A percentile compares a stretch with the other conserved stretches of the same genome.
Evolutionary conservation across 495 filamentous ascomycete genomes (phyloP).

Genomic region (Delitschia confertaspora): DNA sequence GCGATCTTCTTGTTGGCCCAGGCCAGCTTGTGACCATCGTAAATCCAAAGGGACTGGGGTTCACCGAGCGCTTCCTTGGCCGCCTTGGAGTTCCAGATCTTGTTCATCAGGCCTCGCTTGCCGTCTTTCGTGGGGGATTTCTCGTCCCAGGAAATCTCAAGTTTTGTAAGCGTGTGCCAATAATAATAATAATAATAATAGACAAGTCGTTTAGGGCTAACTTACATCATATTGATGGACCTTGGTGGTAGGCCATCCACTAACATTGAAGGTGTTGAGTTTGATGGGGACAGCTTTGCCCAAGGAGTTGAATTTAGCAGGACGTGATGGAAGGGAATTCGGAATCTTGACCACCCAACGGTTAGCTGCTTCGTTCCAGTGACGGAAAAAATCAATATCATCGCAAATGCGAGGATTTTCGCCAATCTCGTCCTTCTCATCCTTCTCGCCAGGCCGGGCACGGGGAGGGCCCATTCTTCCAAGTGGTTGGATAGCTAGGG

Average conservation of each 20-base stretch:
- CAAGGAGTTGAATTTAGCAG: constrained; percentile 18
- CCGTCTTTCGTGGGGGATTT: constrained; percentile 47
- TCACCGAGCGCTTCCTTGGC: constrained; percentile 46
- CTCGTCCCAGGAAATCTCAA: constrained; percentile 13
- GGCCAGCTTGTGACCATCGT: constrained; percentile 67
- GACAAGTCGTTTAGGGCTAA: constrained; percentile 14
- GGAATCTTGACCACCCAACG: constrained; percentile 11
- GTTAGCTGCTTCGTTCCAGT: constrained; percentile 17
- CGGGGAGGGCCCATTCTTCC: no score
- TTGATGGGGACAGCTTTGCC: constrained; percentile 51
- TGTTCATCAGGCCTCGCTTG: constrained; percentile 55
- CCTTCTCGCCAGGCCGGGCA: no score
- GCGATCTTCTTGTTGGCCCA: constrained; percentile 46
- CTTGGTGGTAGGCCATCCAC: constrained; percentile 40
- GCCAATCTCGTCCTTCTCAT: no score
- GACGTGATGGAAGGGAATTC: constrained; percentile 21
- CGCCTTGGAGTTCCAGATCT: constrained; percentile 58
- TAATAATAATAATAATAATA: no score
- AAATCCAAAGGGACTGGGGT: constrained; percentile 49
- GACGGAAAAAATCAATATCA: constrained; percentile 8
- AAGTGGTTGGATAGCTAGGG: no score
- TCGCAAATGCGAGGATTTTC: background rate
- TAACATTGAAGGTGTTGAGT: constrained; percentile 70
- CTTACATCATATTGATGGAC: constrained; percentile 85
- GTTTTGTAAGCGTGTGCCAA: background rate